A percentile compares a stretch with the other conserved stretches of the same genome.
Evolutionary conservation across 306 rosid genomes (phyloP).

Genomic region (peach (Prunus persica)): Prunus_persica_NCBIv2 NC_034009.1:39088501-39089000

Average conservation of each 20-base stretch:
- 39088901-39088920: conserved; percentile 25
- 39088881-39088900: not conserved
- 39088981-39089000: accelerated
- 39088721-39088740: conserved; percentile 10
- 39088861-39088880: conserved; percentile 8
- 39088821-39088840: conserved; percentile 27
- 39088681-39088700: not conserved
- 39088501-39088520: not conserved
- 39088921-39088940: conserved; percentile 23
- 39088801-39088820: conserved; percentile 14
- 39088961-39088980: not conserved
- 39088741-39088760: not conserved
- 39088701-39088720: not conserved
- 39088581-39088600: not conserved
- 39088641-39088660: not conserved
- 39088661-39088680: not conserved
- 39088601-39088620: not conserved
- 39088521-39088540: not conserved
- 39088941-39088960: conserved; percentile 26
- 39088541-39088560: not conserved
- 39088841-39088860: conserved; percentile 6
- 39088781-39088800: not conserved
- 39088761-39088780: conserved; percentile 17
- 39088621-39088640: not conserved
- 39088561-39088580: not conserved